Base-by-base conservation (phyloP, 2,329 filamentous ascomycete species). In the Ramularia endophylla region DNA sequence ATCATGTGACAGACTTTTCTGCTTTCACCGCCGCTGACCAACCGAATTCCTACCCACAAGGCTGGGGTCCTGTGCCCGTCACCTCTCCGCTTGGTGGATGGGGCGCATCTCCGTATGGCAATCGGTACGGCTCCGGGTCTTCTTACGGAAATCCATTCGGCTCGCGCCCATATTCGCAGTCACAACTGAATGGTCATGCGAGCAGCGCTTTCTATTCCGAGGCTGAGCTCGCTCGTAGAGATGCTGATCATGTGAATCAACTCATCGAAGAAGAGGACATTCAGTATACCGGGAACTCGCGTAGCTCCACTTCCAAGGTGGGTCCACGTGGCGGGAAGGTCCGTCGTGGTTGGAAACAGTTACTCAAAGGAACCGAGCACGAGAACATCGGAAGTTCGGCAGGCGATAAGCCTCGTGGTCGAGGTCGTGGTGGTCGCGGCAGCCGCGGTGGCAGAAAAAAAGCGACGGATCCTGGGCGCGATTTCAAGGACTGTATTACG, bases 401-500 rank as follows among this genome's bases (percentile, higher is more conserved):
- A 25, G 38, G 40, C 35, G 39, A 31, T n/a, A 25, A 33, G 36
- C 33, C 19, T 18, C 28, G 17, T 3, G 39, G 42, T 31, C 43
- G 46, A 19, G 41, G 43, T 28, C 33, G 31, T 12, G 47, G 47
- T 33, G 54, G 54, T 11, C 59, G 55, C n/a, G 25, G 37, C 8
- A 32, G 43, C 40, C 59, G 60, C n/a, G 56, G 61, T 52, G 67
- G 69, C 12, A 66, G 67, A 35, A 64, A 65, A 19, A 78, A 80
- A 58, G 74, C 78, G 17, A 80, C 77, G 7, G 82, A 85, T 58
- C 82, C 81, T 12, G 77, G 81, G 32, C 78, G 74, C 29, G 81
- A 87, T 52, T 85, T 88, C 60, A 86, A 82, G 54, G 70, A 76
- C 29, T 70, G 81, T 30, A 71, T 88, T 36, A 73, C 75, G 34